Evolutionary conservation across 2,329 filamentous ascomycete genomes (phyloP).

Genomic region (Pseudocercospora vitis): DNA sequence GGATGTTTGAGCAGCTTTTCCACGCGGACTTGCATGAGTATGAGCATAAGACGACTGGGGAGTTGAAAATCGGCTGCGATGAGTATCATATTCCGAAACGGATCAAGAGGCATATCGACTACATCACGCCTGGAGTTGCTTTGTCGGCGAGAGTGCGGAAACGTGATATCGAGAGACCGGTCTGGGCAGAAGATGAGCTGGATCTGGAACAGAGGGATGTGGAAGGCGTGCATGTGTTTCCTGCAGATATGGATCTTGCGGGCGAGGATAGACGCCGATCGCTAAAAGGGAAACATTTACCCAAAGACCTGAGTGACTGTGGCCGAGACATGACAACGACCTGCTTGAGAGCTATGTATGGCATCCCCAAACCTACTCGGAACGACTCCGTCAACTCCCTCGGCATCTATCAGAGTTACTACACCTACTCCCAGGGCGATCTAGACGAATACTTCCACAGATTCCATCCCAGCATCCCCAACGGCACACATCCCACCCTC

Average conservation of each 20-base stretch:
- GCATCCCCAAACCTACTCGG: constrained; percentile 36
- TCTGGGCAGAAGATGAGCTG: neutral
- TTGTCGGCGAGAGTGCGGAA: constrained; percentile 35
- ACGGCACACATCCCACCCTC: constrained; percentile 31
- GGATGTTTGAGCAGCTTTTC: constrained; percentile 42
- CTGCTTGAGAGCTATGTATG: constrained; percentile 47
- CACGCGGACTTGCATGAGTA: constrained; percentile 42
- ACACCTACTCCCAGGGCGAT: constrained; percentile 24
- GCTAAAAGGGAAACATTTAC: constrained; percentile 12
- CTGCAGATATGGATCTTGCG: neutral
- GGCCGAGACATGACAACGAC: constrained; percentile 40
- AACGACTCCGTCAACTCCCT: constrained; percentile 21
- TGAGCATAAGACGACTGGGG: constrained; percentile 31
- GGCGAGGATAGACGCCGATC: neutral
- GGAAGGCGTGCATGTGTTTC: neutral
- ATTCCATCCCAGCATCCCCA: constrained; percentile 29
- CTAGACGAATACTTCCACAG: constrained; percentile 41
- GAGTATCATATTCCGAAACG: constrained; percentile 42
- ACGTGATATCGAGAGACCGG: neutral
- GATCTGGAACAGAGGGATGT: neutral
- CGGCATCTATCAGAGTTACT: constrained; percentile 22
- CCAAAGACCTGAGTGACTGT: constrained; percentile 23
- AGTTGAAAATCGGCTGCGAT: constrained; percentile 42
- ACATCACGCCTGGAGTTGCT: constrained; percentile 56
- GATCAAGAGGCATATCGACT: constrained; percentile 54